Conservation (phyloP, 257 asterid species). For the Salvia rosmarinus region DNA sequence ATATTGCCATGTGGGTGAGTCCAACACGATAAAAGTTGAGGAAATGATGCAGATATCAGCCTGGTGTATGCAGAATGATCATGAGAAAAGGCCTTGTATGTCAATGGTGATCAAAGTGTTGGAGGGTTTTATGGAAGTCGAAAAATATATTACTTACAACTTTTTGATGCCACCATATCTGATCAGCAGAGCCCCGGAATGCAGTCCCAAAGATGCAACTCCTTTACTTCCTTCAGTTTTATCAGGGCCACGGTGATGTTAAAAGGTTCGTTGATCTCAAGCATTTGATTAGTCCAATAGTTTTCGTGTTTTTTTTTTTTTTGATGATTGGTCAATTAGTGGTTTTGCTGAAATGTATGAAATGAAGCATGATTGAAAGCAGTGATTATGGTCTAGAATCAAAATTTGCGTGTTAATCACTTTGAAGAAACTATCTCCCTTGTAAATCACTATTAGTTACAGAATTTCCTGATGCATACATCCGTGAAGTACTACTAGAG, state of each 20-base stretch:
- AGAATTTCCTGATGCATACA: background rate
- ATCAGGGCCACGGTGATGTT: conserved; percentile 36
- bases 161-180: background rate
- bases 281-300: too few relatives aligned
- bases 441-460: background rate
- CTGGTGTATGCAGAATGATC: conserved; percentile 35
- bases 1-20: conserved; percentile 7
- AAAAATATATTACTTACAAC: conserved; percentile 1
- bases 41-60: conserved; percentile 35
- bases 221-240: conserved; percentile 33
- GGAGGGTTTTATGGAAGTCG: conserved; percentile 30
- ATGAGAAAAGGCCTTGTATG: conserved; percentile 38
- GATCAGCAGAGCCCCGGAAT: background rate
- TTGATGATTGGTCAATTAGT: too few relatives aligned
- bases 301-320: too few relatives aligned
- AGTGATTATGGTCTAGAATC: too few relatives aligned
- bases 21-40: conserved; percentile 13
- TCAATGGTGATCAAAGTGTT: conserved; percentile 31
- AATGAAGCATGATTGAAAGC: too few relatives aligned
- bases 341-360: too few relatives aligned
- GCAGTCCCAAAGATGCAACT: conserved; percentile 2
- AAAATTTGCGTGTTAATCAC: too few relatives aligned
- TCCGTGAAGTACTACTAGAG: background rate
- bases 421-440: conserved; percentile 20
- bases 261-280: too few relatives aligned